Percentiles rank a stretch among this genome's conserved stretches.
phyloP scores from a whole-genome alignment of 495 filamentous ascomycete species.

The Trichoderma orchidacearum region DNA sequence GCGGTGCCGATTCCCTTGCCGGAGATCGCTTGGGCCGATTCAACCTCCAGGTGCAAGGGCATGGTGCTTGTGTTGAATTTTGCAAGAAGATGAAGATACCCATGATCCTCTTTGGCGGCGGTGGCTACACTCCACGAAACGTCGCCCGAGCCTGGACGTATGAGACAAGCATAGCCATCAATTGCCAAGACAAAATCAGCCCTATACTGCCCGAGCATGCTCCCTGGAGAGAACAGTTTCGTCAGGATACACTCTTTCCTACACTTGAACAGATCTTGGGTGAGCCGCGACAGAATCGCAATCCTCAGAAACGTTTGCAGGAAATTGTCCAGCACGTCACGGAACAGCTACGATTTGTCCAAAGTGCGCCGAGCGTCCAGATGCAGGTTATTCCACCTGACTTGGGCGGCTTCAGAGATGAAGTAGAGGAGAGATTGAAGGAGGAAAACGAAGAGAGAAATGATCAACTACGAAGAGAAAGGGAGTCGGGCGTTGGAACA shows the following conservation, averaged over 20 bases:
- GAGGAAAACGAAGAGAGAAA: conserved; percentile 53
- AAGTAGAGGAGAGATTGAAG: conserved; percentile 64
- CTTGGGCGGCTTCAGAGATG: conserved; percentile 56
- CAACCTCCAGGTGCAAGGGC: conserved; percentile 88
- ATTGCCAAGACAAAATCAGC: conserved; percentile 55
- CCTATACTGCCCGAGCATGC: conserved; percentile 57
- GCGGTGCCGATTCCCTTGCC: conserved; percentile 88
- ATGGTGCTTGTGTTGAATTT: conserved; percentile 81
- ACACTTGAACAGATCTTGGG: conserved; percentile 51
- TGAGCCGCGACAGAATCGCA: conserved; percentile 57
- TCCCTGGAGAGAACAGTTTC: conserved; percentile 69
- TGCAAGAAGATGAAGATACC: conserved; percentile 67
- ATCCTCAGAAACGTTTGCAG: conserved; percentile 59
- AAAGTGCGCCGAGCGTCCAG: conserved; percentile 76
- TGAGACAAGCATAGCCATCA: conserved; percentile 84
- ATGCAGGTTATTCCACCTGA: conserved; percentile 70
- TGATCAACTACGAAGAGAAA: conserved; percentile 27
- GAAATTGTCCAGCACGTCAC: conserved; percentile 59
- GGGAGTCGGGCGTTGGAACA: conserved; percentile 27
- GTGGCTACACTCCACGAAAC: conserved; percentile 95
- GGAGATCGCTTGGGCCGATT: conserved; percentile 90
- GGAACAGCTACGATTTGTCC: conserved; percentile 78
- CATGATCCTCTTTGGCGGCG: conserved; percentile 81
- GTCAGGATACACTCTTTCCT: conserved; percentile 72
- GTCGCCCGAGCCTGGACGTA: conserved; percentile 93